Percentiles rank a stretch among this genome's conserved stretches.
Conservation (phyloP, 164 flowering plant genomes). For the Vitis riparia region DNA sequence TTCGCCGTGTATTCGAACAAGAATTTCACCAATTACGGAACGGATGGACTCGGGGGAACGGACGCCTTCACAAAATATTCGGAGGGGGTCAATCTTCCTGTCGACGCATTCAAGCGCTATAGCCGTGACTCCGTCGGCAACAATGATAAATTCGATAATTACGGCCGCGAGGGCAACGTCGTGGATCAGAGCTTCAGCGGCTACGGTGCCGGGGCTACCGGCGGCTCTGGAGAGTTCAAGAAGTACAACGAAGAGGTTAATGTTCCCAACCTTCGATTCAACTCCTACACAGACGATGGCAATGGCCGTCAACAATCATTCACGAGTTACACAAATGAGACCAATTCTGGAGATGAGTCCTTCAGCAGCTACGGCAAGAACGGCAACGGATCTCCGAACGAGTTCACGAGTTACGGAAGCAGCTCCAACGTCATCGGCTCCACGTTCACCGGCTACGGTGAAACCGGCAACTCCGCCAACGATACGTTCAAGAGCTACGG, state of each 20-base stretch:
- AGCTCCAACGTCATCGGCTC: constrained; percentile 57
- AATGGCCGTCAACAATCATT: constrained; percentile 23
- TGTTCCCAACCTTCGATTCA: constrained; percentile 42
- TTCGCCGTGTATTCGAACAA: constrained; percentile 41
- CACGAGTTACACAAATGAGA: constrained; percentile 18
- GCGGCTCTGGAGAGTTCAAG: constrained; percentile 48
- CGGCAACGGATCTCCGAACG: constrained; percentile 40
- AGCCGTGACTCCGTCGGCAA: constrained; percentile 34
- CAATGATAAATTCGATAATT: constrained; percentile 26
- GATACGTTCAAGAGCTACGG: constrained; percentile 56
- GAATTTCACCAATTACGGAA: constrained; percentile 80
- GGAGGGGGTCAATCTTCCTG: constrained; percentile 20
- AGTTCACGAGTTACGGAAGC: constrained; percentile 45
- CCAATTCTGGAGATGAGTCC: constrained; percentile 25
- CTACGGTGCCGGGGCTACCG: constrained; percentile 39
- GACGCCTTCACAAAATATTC: constrained; percentile 44
- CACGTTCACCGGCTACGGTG: constrained; percentile 43
- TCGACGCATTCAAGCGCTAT: constrained; percentile 43
- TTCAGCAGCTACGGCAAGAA: constrained; percentile 35
- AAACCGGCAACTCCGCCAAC: constrained; percentile 36
- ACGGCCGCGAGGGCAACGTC: constrained; percentile 33
- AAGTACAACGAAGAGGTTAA: constrained; percentile 38
- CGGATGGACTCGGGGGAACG: constrained; percentile 23
- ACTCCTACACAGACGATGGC: constrained; percentile 29
- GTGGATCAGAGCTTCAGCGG: constrained; percentile 40